phyloP scores from a whole-genome alignment of 176 grass and related monocot genomes.

The Leersia perrieri region DNA sequence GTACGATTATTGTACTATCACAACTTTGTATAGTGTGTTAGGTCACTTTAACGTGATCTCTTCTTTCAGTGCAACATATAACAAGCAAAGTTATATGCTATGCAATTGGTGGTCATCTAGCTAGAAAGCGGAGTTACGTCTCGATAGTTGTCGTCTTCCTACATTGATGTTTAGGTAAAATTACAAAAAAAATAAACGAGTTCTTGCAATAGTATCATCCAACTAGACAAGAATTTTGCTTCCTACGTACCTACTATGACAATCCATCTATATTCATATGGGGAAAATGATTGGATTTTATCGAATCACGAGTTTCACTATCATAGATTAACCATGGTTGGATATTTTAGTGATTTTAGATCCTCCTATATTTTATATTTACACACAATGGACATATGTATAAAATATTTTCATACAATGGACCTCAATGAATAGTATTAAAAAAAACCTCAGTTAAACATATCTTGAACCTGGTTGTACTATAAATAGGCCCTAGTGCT shows the following conservation, averaged over 20 bases:
- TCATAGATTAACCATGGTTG: not conserved
- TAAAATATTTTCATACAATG: not conserved
- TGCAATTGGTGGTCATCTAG: not conserved
- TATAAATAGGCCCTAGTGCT: constrained; percentile 18
- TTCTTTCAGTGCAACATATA: not conserved
- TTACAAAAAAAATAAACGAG: no score
- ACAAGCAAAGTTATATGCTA: no score
- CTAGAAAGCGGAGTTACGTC: not conserved
- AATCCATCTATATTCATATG: not conserved
- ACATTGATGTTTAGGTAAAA: not conserved
- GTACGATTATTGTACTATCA: not conserved
- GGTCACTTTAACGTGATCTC: not conserved
- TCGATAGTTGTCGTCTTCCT: not conserved
- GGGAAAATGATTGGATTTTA: not conserved
- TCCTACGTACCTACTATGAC: not conserved
- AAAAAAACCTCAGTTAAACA: no score
- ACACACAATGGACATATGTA: not conserved
- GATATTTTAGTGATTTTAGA: not conserved
- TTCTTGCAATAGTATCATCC: not conserved
- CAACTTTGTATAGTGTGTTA: not conserved
- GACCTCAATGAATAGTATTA: not conserved
- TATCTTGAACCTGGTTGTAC: not conserved
- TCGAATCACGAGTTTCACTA: not conserved
- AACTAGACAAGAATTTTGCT: not conserved
- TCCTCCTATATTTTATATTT: not conserved